Percentiles rank a stretch among this genome's conserved stretches.
These are phyloP conservation scores for Candida cerambycidarum DNA, from an alignment of 805 yeast genomes.

Conservation along the genomic window DNA sequence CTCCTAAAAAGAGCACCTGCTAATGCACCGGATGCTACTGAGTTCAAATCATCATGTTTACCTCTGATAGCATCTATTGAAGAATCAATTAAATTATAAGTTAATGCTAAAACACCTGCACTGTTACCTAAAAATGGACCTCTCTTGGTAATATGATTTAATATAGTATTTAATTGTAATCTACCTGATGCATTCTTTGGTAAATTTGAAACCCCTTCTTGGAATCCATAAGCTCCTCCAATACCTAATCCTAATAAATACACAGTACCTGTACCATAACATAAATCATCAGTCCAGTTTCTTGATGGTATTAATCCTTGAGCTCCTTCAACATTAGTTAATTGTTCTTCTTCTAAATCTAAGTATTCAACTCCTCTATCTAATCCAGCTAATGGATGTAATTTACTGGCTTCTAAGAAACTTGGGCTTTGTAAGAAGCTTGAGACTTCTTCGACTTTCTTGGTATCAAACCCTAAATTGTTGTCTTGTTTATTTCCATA, in stretches of 20 bases:
- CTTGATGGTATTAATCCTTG: constrained; percentile 93
- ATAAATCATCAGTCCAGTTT: constrained; percentile 95
- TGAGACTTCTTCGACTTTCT: constrained; percentile 61
- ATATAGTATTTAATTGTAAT: constrained; percentile 81
- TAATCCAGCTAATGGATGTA: constrained; percentile 92
- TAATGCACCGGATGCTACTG: constrained; percentile 84
- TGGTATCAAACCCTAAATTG: constrained; percentile 63
- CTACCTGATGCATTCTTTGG: constrained; percentile 77
- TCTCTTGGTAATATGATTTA: constrained; percentile 89
- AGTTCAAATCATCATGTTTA: constrained; percentile 81
- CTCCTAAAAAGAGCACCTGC: constrained; percentile 91
- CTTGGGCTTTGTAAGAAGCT: constrained; percentile 60
- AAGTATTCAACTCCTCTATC: constrained; percentile 87
- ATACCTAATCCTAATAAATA: constrained; percentile 81
- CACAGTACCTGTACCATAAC: constrained; percentile 97
- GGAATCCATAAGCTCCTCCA: constrained; percentile 88
- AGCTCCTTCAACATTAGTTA: constrained; percentile 78
- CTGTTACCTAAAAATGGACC: constrained; percentile 96
- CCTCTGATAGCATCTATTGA: constrained; percentile 80
- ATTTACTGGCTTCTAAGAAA: constrained; percentile 57
- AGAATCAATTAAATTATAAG: constrained; percentile 83
- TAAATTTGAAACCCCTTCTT: constrained; percentile 78
- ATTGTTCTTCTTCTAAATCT: constrained; percentile 79
- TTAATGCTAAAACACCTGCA: constrained; percentile 89
- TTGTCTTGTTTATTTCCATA: constrained; percentile 35